Evolutionary conservation across 2,329 filamentous ascomycete genomes (phyloP).

Genomic region (Exophiala oligosperma): DNA sequence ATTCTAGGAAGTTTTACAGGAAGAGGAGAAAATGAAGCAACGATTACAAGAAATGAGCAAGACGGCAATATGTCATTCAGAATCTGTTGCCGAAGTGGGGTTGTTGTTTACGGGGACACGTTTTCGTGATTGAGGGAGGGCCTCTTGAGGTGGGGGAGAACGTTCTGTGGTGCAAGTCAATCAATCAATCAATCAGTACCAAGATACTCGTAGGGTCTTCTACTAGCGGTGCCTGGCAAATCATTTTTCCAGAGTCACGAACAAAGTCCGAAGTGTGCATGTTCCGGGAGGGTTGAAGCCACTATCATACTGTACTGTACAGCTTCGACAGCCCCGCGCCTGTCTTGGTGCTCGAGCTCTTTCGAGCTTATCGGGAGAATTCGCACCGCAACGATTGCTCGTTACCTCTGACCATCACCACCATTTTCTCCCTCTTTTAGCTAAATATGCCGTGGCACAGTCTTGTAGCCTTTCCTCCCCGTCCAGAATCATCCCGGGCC

Average conservation of each 20-base stretch:
- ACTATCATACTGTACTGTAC: not conserved
- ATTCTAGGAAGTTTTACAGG: no score
- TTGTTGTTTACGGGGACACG: not conserved
- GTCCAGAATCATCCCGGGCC: not conserved
- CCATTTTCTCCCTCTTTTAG: not conserved
- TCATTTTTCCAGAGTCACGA: not conserved
- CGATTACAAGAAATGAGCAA: not conserved
- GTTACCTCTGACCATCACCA: not conserved
- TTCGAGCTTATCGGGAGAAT: not conserved
- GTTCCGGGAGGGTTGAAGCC: not conserved
- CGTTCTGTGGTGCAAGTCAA: not conserved
- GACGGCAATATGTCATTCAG: not conserved
- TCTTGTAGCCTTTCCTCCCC: not conserved
- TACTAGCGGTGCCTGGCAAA: not conserved
- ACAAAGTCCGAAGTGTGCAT: not conserved
- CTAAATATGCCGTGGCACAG: no score
- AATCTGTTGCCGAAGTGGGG: constrained; percentile 8
- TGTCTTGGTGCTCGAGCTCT: not conserved
- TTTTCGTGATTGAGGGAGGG: no score
- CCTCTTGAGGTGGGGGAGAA: constrained; percentile 1
- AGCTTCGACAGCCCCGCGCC: not conserved
- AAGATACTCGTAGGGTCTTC: no score
- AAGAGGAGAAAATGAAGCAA: not conserved
- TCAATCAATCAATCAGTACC: not conserved
- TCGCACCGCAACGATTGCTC: not conserved